Evolutionary conservation across 1,284 basidiomycete genomes (phyloP), one percentile per base, ranked within the genome.

Genomic region (Malassezia dermatis): DNA sequence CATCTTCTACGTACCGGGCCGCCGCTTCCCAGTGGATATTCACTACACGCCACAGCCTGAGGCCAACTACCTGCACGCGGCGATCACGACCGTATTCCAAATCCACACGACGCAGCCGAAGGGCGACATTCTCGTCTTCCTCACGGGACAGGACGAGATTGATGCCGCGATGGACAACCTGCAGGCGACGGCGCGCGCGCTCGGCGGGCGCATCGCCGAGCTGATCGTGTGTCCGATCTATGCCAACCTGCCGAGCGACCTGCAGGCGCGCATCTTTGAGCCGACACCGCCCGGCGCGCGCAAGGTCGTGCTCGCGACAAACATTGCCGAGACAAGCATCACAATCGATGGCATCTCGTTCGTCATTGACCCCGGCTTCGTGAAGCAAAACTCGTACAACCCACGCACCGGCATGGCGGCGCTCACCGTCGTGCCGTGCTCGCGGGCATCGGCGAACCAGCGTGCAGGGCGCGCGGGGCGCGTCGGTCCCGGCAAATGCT

Each of bases 181-280:
- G 42, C 85, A 88, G 72, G 93, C 98, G 77, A 98, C 94, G 0
- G 86, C 89, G 37, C 83, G 89, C 27, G 86, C 93, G 0, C 78
- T 98, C 0, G 93, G 93, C 19, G 94, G 95, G 78, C 95, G 95
- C 78, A 86, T 98, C 39, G 82, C 84, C 8, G 94, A 98, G 71
- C 80, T 98, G 50, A 85, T 98, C 54, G 82, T 98, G 49, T 95
- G 90, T 71, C 94, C 94, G 0, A 96, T 98, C 64, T 98, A 99
- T 72, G 91, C 94, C 59, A 96, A 95, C 73, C 77, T 99, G 30
- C 94, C 94, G 1, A 91, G 87, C 64, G 94, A 99, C 60, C 90
- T 96, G 90, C 94, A 99, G 75, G 87, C 90, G 31, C 95, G 95
- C 78, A 98, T 98, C 61, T 99, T 98, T 75, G 94, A 99, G 76